Evolutionary conservation across 148 eudicot species (phyloP).

Genomic region (Rhododendron henanense): DNA sequence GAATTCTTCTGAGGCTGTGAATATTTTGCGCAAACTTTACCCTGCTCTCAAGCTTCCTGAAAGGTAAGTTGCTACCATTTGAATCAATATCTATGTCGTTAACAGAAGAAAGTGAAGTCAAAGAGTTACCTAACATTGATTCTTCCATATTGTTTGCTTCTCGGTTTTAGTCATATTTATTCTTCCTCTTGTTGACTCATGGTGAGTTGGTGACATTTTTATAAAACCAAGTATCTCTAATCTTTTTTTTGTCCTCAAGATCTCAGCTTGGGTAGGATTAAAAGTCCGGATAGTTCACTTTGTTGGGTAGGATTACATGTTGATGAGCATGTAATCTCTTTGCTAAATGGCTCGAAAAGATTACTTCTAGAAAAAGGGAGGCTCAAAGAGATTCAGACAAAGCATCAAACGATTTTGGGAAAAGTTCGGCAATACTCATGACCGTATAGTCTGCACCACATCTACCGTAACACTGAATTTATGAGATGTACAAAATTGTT

Average conservation of each 20-base stretch:
- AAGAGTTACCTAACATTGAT: background rate
- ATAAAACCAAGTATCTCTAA: background rate
- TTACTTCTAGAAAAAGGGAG: background rate
- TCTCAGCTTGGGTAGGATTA: background rate
- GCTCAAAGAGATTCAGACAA: background rate
- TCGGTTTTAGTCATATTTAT: background rate
- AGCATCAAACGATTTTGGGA: too few species aligned
- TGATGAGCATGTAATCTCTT: background rate
- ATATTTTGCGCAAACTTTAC: constrained; percentile 32
- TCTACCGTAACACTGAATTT: background rate
- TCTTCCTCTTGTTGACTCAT: background rate
- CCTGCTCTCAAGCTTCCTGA: constrained; percentile 33
- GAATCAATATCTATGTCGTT: background rate
- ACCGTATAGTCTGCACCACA: background rate
- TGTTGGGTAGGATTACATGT: background rate
- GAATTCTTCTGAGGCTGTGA: constrained; percentile 19
- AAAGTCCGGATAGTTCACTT: background rate
- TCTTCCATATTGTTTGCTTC: background rate
- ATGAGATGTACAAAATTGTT: too few species aligned
- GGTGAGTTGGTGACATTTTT: background rate
- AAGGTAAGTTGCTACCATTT: constrained; percentile 24
- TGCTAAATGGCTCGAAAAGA: background rate
- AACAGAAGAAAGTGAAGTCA: background rate
- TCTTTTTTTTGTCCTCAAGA: background rate
- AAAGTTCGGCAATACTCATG: background rate